These are phyloP conservation scores for Erucastrum elatum DNA, from an alignment of 345 rosid species.

Conservation along the genomic window DNA sequence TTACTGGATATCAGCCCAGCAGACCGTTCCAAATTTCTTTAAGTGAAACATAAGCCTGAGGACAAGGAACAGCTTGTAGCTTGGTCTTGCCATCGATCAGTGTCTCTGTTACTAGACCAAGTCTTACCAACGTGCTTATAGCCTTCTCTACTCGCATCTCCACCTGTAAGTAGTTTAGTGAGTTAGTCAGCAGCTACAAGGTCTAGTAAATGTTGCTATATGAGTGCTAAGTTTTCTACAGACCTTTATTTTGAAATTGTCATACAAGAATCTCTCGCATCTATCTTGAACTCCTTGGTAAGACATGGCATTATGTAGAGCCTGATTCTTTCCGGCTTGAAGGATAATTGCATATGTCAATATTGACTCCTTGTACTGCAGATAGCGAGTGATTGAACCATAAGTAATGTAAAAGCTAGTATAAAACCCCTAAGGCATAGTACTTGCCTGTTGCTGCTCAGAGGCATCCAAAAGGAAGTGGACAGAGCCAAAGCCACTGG, in stretches of 20 bases:
- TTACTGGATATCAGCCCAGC: constrained; percentile 43
- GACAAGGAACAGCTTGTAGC: constrained; percentile 59
- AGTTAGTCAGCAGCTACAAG: constrained; percentile 19
- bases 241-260: constrained; percentile 68
- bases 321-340: constrained; percentile 65
- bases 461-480: constrained; percentile 97
- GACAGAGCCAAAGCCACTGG: constrained; percentile 93
- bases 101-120: constrained; percentile 65
- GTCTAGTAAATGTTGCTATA: not conserved
- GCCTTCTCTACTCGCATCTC: constrained; percentile 89
- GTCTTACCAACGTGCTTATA: constrained; percentile 56
- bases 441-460: constrained; percentile 87
- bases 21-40: constrained; percentile 66
- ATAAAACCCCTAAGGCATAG: not conserved
- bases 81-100: constrained; percentile 45
- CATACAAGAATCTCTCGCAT: constrained; percentile 85
- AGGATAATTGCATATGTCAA: constrained; percentile 84
- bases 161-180: constrained; percentile 50
- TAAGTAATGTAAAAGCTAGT: not conserved
- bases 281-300: constrained; percentile 52
- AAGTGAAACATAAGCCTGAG: constrained; percentile 58
- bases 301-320: constrained; percentile 39
- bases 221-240: not conserved
- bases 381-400: not conserved
- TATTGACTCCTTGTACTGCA: constrained; percentile 94